Conservation (phyloP, 139 green algal species). For the Chlamydomonas incerta region DNA sequence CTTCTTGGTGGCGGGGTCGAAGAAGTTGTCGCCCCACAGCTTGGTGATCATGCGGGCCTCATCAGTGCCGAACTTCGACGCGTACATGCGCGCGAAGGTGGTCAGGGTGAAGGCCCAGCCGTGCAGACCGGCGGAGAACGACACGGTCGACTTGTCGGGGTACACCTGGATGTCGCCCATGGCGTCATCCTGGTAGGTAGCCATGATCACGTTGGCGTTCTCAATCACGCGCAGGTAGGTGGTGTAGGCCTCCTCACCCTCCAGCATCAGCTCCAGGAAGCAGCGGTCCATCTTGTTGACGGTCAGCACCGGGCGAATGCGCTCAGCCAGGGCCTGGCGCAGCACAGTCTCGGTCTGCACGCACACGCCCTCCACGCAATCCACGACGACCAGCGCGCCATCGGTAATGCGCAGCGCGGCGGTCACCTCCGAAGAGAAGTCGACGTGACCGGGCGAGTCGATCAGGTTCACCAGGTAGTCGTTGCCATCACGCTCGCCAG, state of each 20-base stretch:
- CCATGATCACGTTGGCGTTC: conserved; percentile 99
- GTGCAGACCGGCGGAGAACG: conserved; percentile 98
- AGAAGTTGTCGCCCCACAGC: conserved; percentile 95
- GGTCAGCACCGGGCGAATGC: conserved; percentile 97
- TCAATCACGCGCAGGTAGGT: conserved; percentile 97
- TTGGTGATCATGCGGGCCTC: conserved; percentile 66
- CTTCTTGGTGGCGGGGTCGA: conserved; percentile 97
- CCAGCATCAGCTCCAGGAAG: conserved; percentile 98
- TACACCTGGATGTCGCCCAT: conserved; percentile 98
- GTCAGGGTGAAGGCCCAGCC: conserved; percentile 99
- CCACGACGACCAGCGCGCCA: conserved; percentile 98
- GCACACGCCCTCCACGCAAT: conserved; percentile 99
- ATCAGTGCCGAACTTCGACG: conserved; percentile 96
- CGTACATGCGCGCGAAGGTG: conserved; percentile 97
- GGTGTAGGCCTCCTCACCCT: conserved; percentile 96
- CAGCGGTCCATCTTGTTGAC: conserved; percentile 99
- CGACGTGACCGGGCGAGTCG: conserved; percentile 99
- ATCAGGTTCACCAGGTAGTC: conserved; percentile 99
- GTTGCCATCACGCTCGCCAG: conserved; percentile 85
- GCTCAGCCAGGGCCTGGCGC: conserved; percentile 95
- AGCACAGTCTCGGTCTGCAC: conserved; percentile 99
- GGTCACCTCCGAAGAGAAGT: conserved; percentile 99
- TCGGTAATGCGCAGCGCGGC: conserved; percentile 99
- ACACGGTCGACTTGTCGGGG: conserved; percentile 98
- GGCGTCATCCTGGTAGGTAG: conserved; percentile 96